Evolutionary conservation across 164 flowering plant genomes (phyloP).

Genomic region (Umbellularia californica): DNA sequence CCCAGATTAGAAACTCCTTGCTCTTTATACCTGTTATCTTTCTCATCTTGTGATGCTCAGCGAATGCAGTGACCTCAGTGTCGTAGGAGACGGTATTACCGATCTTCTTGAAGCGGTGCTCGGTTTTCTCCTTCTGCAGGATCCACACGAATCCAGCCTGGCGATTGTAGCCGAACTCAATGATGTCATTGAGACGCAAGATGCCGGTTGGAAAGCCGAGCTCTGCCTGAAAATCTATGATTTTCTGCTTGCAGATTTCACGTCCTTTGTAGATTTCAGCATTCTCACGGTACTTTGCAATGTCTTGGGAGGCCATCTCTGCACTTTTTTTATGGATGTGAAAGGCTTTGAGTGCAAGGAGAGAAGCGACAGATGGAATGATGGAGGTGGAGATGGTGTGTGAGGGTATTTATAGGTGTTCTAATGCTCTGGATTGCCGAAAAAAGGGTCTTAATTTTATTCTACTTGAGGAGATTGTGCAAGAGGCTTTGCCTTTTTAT

Average conservation of each 20-base stretch:
- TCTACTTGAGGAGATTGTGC: too few relatives aligned
- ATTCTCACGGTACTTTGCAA: constrained; percentile 50
- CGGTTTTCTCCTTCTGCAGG: constrained; percentile 56
- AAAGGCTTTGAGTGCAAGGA: not conserved
- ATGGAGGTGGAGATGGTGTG: not conserved
- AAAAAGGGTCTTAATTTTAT: too few relatives aligned
- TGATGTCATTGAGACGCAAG: constrained; percentile 51
- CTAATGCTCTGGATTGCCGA: too few relatives aligned
- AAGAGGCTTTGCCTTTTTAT: too few relatives aligned
- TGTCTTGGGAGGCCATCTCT: constrained; percentile 2
- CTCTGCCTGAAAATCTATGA: constrained; percentile 42
- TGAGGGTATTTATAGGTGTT: too few relatives aligned
- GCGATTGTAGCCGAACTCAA: constrained; percentile 48
- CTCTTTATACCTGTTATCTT: constrained; percentile 77
- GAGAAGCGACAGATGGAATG: not conserved
- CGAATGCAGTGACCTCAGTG: constrained; percentile 62
- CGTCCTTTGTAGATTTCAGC: constrained; percentile 65
- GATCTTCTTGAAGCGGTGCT: constrained; percentile 62
- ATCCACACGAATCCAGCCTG: constrained; percentile 82
- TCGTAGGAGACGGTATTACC: constrained; percentile 49
- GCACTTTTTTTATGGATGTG: not conserved
- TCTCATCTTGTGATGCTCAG: constrained; percentile 51
- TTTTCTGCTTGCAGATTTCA: constrained; percentile 47
- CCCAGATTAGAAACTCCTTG: constrained; percentile 72
- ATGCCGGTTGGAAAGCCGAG: constrained; percentile 65